Evolutionary conservation across 495 filamentous ascomycete species (phyloP).

Genomic region (Penicillium bovifimosum): DNA sequence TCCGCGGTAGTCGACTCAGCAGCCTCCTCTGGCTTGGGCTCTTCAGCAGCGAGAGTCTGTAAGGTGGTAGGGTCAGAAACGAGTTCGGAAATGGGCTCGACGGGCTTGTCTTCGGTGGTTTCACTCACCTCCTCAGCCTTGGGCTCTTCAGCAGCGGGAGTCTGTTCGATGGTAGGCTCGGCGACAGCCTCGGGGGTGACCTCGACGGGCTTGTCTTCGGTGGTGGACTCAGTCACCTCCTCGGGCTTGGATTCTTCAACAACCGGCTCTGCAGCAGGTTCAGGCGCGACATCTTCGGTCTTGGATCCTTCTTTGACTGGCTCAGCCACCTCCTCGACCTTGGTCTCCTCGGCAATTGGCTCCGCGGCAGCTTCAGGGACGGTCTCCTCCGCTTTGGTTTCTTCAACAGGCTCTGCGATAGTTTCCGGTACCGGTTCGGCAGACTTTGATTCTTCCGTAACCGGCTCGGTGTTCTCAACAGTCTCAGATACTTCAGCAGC

Average conservation of each 20-base stretch:
- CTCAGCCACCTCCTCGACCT: constrained; percentile 7
- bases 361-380: constrained; percentile 7
- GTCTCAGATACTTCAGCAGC: neutral
- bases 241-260: constrained; percentile 1
- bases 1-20: too few species aligned
- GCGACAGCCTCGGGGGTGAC: neutral
- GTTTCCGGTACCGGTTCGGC: constrained; percentile 3
- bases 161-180: neutral
- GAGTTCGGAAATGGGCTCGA: too few species aligned
- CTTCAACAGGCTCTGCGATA: constrained; percentile 2
- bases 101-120: neutral
- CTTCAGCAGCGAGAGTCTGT: constrained; percentile 3
- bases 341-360: constrained; percentile 5
- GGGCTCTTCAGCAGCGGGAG: neutral
- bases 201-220: neutral
- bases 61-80: neutral
- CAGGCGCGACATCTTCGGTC: too few species aligned
- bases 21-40: constrained; percentile 2
- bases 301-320: neutral
- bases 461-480: constrained; percentile 3
- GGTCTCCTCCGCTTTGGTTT: constrained; percentile 7
- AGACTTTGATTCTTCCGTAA: constrained; percentile 3
- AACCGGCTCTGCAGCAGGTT: neutral
- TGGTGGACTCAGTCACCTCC: neutral
- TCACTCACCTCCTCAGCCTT: neutral